Base-by-base conservation (phyloP, 495 filamentous ascomycete genomes). In the Trichocladium antarcticum region DNA sequence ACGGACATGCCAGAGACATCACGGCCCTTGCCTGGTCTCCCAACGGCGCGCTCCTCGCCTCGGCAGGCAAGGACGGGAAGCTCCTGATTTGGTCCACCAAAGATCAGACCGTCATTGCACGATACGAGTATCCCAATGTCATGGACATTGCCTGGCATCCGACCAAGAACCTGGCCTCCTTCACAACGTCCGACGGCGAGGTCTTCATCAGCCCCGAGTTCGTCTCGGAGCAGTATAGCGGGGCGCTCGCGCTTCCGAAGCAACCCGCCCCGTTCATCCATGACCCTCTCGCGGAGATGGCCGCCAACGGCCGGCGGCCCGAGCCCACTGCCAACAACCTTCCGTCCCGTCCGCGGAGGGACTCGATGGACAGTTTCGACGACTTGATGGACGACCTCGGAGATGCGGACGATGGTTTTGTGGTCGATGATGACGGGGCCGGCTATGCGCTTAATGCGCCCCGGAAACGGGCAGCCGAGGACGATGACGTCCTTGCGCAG, bases 351-450 rank as follows among this genome's bases (percentile, higher is more conserved):
- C 60, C 68, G 24, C 55, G 65, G 56, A 49, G 67, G 64, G 63
- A 66, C 45, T 62, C 72, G 47, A 47, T 63, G 11, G 73, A 69
- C 37, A 73, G 68, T 47, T 61, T 77, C 29, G 73, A 73, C 42
- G 73, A 76, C 29, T 65, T 84, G 21, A 65, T 86, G 41, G 73
- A 69, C 19, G 66, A 66, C 56, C 85, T 83, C 55, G 66, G 77
- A n/a, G 78, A 74, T 32, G 67, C 66, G 5, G 72, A 83, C 5
- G 84, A 83, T 28, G 88, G 84, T 56, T 98, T 96, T 59, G 83
- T 98, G 1, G 81, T 84, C 1, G 90, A 98, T 63, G 92, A 98
- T 56, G 92, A 98, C 58, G 89, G 87, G n/a, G 88, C 85, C 16
- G 92, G 89, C 28, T 94, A 95, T 63, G 73, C 80, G 4, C 75